phyloP scores from a whole-genome alignment of 257 asterid species.

The Prunella vulgaris region DNA sequence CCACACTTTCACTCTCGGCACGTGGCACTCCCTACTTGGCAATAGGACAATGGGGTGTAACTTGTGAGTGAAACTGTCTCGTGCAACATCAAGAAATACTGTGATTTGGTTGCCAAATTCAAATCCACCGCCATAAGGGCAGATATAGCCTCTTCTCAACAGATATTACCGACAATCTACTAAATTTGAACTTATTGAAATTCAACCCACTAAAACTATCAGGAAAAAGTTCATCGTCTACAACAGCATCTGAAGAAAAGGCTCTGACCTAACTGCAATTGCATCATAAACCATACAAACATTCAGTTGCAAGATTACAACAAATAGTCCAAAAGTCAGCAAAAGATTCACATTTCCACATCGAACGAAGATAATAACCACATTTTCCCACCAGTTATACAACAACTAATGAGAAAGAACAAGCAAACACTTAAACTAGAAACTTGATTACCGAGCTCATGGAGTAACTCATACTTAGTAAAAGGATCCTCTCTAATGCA shows the following conservation, averaged over 20 bases:
- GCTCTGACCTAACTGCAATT: conserved; percentile 9
- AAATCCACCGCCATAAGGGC: not conserved
- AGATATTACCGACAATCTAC: not conserved
- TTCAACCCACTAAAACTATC: not conserved
- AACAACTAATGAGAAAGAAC: not conserved
- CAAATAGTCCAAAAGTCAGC: not conserved
- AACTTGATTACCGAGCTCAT: conserved; percentile 86
- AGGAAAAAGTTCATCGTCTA: not conserved
- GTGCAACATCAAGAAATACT: conserved; percentile 6
- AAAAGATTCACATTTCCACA: conserved; percentile 15
- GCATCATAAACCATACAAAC: not conserved
- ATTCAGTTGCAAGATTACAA: conserved; percentile 1
- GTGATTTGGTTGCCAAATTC: not conserved
- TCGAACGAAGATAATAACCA: not conserved
- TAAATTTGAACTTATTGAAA: not conserved
- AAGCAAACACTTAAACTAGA: conserved; percentile 11
- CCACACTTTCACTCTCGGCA: not conserved
- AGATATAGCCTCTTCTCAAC: not conserved
- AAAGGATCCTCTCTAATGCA: conserved; percentile 84
- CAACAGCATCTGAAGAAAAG: not conserved
- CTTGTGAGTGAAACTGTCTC: not conserved
- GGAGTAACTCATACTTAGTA: conserved; percentile 87
- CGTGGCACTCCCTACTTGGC: not conserved
- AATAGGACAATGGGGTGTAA: not conserved
- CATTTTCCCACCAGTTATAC: not conserved